Conservation (phyloP, 225 moss, liverwort and hornwort genomes). For the Sphagnum contortum region DNA sequence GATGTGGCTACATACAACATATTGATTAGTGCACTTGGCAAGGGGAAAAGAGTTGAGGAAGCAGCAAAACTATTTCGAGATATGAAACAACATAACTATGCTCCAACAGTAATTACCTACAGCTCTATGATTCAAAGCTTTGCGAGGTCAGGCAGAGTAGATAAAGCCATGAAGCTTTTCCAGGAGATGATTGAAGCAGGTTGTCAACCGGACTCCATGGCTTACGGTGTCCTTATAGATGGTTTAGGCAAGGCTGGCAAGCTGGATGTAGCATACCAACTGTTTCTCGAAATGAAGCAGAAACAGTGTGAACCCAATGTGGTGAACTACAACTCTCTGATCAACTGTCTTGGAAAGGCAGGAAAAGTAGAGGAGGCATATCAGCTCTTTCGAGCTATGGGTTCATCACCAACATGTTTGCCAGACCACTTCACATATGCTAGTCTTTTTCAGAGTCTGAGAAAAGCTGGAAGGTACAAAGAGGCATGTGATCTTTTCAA, state of each 20-base stretch:
- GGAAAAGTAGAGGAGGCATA: conserved; percentile 9
- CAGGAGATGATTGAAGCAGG: conserved; percentile 6
- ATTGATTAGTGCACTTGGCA: conserved; percentile 6
- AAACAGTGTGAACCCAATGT: conserved; percentile 8
- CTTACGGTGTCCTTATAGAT: conserved; percentile 9
- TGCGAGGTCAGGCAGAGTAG: conserved; percentile 7
- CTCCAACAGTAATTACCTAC: conserved; percentile 3
- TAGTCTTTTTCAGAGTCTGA: conserved; percentile 10
- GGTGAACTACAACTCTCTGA: conserved; percentile 11
- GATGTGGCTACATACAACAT: conserved; percentile 10
- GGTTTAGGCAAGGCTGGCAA: conserved; percentile 10
- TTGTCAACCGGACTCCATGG: conserved; percentile 11
- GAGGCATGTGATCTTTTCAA: conserved; percentile 7
- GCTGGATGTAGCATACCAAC: conserved; percentile 3
- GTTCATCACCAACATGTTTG: neutral
- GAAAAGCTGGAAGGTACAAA: conserved; percentile 6
- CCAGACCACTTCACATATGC: conserved; percentile 10
- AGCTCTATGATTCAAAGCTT: conserved; percentile 8
- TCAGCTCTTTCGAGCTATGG: conserved; percentile 5
- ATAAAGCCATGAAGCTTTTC: conserved; percentile 6
- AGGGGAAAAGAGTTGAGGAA: conserved; percentile 6
- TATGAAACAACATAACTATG: conserved; percentile 2
- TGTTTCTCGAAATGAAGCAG: conserved; percentile 7
- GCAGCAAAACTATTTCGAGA: conserved; percentile 2
- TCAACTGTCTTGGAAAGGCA: conserved; percentile 10